These are phyloP conservation scores for Fonsecaea pedrosoi DNA, from an alignment of 2,329 filamentous ascomycete species.

Conservation along the genomic window DNA sequence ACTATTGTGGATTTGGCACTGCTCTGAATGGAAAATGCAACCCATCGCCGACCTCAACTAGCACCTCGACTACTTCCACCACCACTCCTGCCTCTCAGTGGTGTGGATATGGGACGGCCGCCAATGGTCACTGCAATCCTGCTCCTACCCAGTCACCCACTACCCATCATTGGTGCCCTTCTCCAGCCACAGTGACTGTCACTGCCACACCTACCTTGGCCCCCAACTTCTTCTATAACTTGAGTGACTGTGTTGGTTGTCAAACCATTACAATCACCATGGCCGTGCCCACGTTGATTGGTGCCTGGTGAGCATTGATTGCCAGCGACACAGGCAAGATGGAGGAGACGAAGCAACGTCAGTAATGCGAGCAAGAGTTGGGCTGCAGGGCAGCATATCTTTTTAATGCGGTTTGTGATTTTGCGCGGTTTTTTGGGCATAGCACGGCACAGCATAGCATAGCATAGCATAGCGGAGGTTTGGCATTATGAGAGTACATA, in stretches of 20 bases:
- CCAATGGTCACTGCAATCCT: conserved; percentile 26
- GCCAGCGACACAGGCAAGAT: not conserved
- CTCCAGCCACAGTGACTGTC: conserved; percentile 26
- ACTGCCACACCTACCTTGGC: conserved; percentile 27
- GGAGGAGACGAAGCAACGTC: not conserved
- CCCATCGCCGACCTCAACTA: conserved; percentile 21
- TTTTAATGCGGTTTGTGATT: conserved; percentile 4
- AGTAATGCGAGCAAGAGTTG: conserved; percentile 1
- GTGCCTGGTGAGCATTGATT: conserved; percentile 11
- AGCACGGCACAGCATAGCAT: not conserved
- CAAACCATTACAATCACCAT: conserved; percentile 43
- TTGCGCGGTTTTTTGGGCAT: conserved; percentile 3
- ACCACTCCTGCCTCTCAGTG: conserved; percentile 22
- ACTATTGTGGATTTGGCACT: conserved; percentile 34
- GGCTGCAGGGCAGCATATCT: conserved; percentile 6
- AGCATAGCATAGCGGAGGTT: conserved; percentile 11
- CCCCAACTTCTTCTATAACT: conserved; percentile 23
- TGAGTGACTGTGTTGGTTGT: conserved; percentile 20
- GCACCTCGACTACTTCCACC: conserved; percentile 13
- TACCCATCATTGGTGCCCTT: conserved; percentile 14
- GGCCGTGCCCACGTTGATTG: conserved; percentile 38
- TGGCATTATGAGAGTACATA: not conserved
- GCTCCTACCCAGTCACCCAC: conserved; percentile 11
- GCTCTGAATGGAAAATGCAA: conserved; percentile 33
- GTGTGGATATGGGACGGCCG: conserved; percentile 28